Conservation (phyloP, 169 alveolate genomes). For the Cyclospora cayetanensis region DNA sequence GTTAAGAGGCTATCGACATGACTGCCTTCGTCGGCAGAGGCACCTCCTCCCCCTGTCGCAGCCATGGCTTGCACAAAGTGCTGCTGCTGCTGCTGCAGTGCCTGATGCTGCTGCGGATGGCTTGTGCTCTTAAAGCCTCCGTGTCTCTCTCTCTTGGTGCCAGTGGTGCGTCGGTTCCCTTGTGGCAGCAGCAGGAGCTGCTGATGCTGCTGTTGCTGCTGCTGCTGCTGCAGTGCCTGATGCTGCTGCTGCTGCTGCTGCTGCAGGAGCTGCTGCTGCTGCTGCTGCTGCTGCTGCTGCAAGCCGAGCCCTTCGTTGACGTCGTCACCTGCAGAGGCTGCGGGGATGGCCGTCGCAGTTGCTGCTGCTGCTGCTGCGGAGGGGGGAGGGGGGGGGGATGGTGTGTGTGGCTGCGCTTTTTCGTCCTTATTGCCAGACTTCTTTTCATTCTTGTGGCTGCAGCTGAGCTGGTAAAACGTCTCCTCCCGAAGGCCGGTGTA, state of each 20-base stretch:
- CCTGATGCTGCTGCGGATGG: neutral
- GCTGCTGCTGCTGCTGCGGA: slow-evolving; percentile 31
- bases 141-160: slow-evolving; percentile 1
- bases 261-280: neutral
- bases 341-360: neutral
- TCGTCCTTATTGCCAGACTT: neutral
- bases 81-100: neutral
- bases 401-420: neutral
- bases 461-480: slow-evolving; percentile 64
- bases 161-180: too few species aligned
- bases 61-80: neutral
- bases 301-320: too few species aligned
- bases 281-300: slow-evolving; percentile 15
- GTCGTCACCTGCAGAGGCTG: neutral
- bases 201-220: slow-evolving; percentile 20
- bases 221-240: neutral
- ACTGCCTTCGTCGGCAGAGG: neutral
- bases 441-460: slow-evolving; percentile 41
- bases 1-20: neutral
- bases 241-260: slow-evolving; percentile 10
- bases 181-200: too few species aligned
- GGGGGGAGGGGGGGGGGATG: neutral
- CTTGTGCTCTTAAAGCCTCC: slow-evolving; percentile 8
- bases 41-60: neutral
- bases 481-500: slow-evolving; percentile 69